A percentile compares a stretch with the other conserved stretches of the same genome.
phyloP scores from a whole-genome alignment of 352 stramenopile species.

The Phytopythium oedochilum region DNA sequence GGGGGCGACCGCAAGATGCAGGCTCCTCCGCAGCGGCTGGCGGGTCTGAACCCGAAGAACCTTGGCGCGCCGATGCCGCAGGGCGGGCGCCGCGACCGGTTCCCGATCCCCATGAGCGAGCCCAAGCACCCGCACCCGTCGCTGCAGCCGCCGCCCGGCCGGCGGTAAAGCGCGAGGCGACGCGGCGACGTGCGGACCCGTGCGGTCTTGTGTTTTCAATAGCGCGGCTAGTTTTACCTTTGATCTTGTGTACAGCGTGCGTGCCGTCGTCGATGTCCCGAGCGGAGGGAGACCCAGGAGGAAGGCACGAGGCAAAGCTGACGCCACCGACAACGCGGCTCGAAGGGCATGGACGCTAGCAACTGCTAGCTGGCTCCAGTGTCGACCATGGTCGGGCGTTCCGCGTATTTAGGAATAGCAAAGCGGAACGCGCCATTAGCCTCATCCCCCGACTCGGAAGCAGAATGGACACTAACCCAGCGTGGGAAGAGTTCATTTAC shows the following conservation, averaged over 20 bases:
- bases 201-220: conserved; percentile 2
- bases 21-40: conserved; percentile 46
- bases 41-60: conserved; percentile 72
- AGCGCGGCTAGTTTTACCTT: conserved; percentile 5
- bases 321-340: neutral
- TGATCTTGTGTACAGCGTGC: neutral
- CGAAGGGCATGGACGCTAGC: no score
- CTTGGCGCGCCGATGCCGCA: conserved; percentile 42
- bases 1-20: conserved; percentile 57
- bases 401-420: conserved; percentile 4
- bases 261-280: neutral
- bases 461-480: no score
- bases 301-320: no score
- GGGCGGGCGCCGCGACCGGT: conserved; percentile 51
- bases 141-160: conserved; percentile 57
- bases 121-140: conserved; percentile 69
- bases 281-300: conserved; percentile 3
- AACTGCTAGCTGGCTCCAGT: no score
- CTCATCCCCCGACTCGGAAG: neutral
- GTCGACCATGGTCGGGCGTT: no score
- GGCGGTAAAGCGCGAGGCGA: conserved; percentile 40
- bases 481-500: no score
- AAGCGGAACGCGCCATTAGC: neutral
- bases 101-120: conserved; percentile 69
- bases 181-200: conserved; percentile 5